phyloP scores from a whole-genome alignment of 257 asterid genomes.

The Nicotiana sylvestris region DNA sequence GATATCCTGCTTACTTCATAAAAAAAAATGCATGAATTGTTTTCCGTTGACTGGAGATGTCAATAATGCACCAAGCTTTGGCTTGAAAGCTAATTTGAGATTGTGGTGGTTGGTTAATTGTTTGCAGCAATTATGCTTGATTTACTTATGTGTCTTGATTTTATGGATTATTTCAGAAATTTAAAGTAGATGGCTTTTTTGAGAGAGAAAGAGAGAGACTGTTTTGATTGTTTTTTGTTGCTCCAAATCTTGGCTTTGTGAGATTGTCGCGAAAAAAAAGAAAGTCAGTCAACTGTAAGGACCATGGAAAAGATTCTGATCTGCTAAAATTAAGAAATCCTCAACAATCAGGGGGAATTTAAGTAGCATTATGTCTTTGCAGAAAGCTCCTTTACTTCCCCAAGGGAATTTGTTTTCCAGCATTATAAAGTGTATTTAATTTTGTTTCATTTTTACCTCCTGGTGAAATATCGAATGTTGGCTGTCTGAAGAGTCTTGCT shows the following conservation, averaged over 20 bases:
- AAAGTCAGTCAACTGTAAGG: not conserved
- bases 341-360: not conserved
- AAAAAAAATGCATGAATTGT: not conserved
- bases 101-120: not conserved
- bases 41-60: not conserved
- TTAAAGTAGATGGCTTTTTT: no score
- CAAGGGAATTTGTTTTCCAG: not conserved
- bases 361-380: not conserved
- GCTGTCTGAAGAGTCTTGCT: not conserved
- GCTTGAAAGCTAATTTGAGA: not conserved
- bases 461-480: not conserved
- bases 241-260: not conserved
- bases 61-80: not conserved
- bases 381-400: not conserved
- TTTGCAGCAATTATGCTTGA: not conserved
- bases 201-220: no score
- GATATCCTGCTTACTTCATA: no score
- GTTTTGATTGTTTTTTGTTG: not conserved
- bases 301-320: not conserved
- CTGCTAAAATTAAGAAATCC: not conserved
- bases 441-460: not conserved
- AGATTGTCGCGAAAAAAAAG: no score
- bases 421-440: not conserved
- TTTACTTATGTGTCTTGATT: not conserved
- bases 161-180: no score